Base-by-base conservation (phyloP, 2,329 filamentous ascomycete species). In the Penicillium sp. region DNA sequence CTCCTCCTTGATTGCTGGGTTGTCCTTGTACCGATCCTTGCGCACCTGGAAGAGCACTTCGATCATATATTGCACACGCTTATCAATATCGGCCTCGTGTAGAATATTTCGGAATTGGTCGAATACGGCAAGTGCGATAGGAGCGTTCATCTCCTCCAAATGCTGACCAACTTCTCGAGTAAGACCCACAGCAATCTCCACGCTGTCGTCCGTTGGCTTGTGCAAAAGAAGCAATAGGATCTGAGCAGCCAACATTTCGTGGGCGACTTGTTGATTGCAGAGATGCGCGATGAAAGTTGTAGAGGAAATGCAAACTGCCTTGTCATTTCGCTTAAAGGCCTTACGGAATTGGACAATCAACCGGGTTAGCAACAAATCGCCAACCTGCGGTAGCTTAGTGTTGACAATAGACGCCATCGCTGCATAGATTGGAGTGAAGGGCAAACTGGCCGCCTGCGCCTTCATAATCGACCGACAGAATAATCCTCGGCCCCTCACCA, bases 391-490 rank as follows among this genome's bases (percentile, higher is more conserved):
- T 56, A 99, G 80, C 75, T 99, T 99, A 14, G 94, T 97, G 73
- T 99, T 99, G 71, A 97, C 91, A 66, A 97, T 95, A 36, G 94
- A 91, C 1, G 87, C 91, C 87, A 97, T 95, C 46, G 92, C 90
- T 12, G 93, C 94, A 67, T 97, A 96, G 59, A 99, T 96, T 10
- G 93, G 90, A 0, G 94, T 97, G 69, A 97, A 99, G 0, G 93
- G 92, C 72, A 97, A 82, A 80, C 90, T 95, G 10, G 93, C 91
- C 14, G 93, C 91, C 77, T 99, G 94, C 0, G 94, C 94, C 79
- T 97, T 97, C 91, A 97, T 96, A 69, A 99, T 94, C 65, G 90
- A 93, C 61, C 94, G 85, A 76, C 93, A 97, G 74, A 97, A 97
- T 57, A 99, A 77, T 19, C 94, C 94, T 57, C 94, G 84, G 7